Percentiles rank a stretch among this genome's conserved stretches.
Conservation (phyloP, 2,329 filamentous ascomycete species). For the Colletotrichum tropicale region DNA sequence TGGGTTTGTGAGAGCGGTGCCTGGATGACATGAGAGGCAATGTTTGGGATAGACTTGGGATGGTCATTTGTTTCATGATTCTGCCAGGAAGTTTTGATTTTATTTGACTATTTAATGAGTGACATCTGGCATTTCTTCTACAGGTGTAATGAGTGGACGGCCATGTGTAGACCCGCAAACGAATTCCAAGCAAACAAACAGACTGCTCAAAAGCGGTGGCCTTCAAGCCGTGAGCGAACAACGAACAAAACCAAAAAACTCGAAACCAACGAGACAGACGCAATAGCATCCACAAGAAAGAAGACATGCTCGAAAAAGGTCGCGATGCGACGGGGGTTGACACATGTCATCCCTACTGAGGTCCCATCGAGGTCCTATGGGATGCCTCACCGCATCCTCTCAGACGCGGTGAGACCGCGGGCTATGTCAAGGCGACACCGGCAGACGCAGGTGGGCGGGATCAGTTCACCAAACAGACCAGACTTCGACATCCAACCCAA, state of each 20-base stretch:
- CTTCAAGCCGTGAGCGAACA: neutral
- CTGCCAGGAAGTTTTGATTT: neutral
- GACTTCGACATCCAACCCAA: neutral
- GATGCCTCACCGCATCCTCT: constrained; percentile 1
- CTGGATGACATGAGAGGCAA: neutral
- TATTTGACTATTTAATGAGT: neutral
- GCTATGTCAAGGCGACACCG: neutral
- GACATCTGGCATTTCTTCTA: neutral
- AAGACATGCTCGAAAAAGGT: neutral
- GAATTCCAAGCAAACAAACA: neutral
- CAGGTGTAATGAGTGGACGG: neutral
- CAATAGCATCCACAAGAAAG: neutral
- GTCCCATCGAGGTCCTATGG: neutral
- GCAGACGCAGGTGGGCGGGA: neutral
- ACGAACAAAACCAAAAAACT: neutral
- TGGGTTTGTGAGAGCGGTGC: neutral
- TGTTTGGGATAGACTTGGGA: neutral
- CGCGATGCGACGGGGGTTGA: neutral
- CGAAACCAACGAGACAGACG: neutral
- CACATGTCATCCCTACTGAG: neutral
- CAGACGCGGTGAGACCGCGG: neutral
- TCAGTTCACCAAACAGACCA: neutral
- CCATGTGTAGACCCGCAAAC: neutral
- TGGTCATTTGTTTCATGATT: neutral
- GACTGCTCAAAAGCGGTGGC: too few species aligned